Percentiles rank a stretch among this genome's conserved stretches.
These are phyloP conservation scores for Microcera coccophila DNA, from an alignment of 2,329 filamentous ascomycete species.

Conservation along the genomic window DNA sequence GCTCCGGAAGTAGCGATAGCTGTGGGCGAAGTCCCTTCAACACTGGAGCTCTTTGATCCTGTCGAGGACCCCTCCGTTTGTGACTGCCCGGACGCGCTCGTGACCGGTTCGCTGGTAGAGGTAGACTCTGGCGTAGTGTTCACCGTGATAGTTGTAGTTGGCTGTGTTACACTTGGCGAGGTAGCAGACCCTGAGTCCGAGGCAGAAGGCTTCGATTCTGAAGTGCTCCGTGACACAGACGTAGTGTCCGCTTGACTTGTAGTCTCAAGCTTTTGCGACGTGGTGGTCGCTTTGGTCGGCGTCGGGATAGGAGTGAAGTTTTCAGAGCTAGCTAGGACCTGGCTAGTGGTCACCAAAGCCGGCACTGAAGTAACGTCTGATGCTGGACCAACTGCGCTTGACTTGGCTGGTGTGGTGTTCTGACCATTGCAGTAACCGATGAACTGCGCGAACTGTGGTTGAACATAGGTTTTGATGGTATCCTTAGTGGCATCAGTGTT, in stretches of 20 bases:
- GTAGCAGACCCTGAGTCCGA: too few species aligned
- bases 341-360: conserved; percentile 22
- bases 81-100: conserved; percentile 8
- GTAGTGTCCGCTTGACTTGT: conserved; percentile 3
- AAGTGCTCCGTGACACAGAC: neutral
- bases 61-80: conserved; percentile 15
- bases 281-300: neutral
- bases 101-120: neutral
- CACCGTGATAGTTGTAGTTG: neutral
- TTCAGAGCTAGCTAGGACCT: conserved; percentile 21
- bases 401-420: conserved; percentile 15
- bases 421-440: conserved; percentile 41
- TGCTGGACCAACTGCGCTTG: conserved; percentile 16
- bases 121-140: neutral
- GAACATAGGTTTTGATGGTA: conserved; percentile 33
- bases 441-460: conserved; percentile 41
- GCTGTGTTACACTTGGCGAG: too few species aligned
- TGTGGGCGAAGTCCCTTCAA: too few species aligned
- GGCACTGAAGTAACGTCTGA: conserved; percentile 21
- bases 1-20: too few species aligned
- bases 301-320: conserved; percentile 19
- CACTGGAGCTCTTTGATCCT: too few species aligned
- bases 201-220: neutral
- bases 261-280: neutral
- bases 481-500: conserved; percentile 26